These are phyloP conservation scores for Firmiana major DNA, from an alignment of 345 rosid species.

Conservation along the genomic window DNA sequence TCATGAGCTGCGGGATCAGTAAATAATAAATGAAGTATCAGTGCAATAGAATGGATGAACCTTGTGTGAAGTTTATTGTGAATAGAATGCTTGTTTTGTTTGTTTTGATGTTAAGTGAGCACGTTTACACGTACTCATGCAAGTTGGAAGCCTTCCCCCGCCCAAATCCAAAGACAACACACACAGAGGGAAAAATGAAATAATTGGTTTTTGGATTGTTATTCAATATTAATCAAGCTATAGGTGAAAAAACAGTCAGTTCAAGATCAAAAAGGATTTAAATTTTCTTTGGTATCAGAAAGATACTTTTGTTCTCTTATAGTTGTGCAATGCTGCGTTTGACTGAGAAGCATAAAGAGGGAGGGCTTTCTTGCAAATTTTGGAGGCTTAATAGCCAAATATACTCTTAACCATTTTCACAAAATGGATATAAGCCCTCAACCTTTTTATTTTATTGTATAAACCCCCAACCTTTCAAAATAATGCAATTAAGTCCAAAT, in stretches of 20 bases:
- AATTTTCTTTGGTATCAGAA: neutral
- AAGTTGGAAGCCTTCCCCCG: neutral
- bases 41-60: neutral
- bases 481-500: too few relatives aligned
- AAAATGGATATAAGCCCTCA: too few relatives aligned
- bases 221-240: neutral
- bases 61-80: neutral
- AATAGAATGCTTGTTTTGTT: neutral
- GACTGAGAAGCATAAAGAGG: neutral
- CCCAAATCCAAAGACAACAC: too few relatives aligned
- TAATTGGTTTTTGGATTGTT: slow-evolving; percentile 4
- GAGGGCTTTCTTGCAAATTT: neutral
- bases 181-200: neutral
- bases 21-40: neutral
- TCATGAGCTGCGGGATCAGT: neutral
- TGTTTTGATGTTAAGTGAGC: neutral
- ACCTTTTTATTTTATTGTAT: neutral
- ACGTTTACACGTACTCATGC: neutral
- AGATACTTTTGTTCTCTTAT: neutral
- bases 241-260: neutral
- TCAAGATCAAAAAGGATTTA: neutral
- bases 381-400: neutral
- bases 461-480: neutral
- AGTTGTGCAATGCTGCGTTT: neutral
- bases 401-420: too few relatives aligned